Evolutionary conservation across 2,329 filamentous ascomycete genomes (phyloP).

Genomic region (Coniochaeta hoffmannii): DNA sequence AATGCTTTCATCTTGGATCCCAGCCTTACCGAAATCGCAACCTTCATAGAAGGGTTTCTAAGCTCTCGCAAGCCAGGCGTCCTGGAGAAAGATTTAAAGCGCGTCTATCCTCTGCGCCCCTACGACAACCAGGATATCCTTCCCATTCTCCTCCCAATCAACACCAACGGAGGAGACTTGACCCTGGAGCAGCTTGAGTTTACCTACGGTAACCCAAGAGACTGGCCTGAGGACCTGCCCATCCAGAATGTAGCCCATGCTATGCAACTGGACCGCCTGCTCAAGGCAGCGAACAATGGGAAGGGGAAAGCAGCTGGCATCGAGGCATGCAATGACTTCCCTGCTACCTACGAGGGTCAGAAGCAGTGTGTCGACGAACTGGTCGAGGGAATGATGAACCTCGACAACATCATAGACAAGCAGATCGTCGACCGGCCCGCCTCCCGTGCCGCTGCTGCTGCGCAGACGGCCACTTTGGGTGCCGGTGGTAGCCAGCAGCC

Average conservation of each 20-base stretch:
- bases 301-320: neutral
- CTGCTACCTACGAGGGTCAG: neutral
- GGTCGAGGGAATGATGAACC: neutral
- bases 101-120: neutral
- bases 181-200: no score
- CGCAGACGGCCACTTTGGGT: neutral
- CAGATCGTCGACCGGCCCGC: no score
- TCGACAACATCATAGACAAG: neutral
- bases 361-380: neutral
- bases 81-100: no score
- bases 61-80: no score
- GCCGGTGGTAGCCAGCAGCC: neutral
- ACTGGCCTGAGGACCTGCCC: no score
- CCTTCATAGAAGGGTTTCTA: neutral
- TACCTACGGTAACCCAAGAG: no score
- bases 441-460: no score
- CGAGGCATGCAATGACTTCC: neutral
- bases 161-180: no score
- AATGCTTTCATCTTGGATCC: neutral
- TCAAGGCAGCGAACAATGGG: neutral
- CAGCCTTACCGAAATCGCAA: neutral
- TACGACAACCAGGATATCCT: neutral
- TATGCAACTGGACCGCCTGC: neutral
- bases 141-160: no score
- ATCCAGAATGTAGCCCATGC: no score